These are phyloP conservation scores for Colletotrichum higginsianum DNA, from an alignment of 2,329 filamentous ascomycete species.

Conservation along the genomic window DNA sequence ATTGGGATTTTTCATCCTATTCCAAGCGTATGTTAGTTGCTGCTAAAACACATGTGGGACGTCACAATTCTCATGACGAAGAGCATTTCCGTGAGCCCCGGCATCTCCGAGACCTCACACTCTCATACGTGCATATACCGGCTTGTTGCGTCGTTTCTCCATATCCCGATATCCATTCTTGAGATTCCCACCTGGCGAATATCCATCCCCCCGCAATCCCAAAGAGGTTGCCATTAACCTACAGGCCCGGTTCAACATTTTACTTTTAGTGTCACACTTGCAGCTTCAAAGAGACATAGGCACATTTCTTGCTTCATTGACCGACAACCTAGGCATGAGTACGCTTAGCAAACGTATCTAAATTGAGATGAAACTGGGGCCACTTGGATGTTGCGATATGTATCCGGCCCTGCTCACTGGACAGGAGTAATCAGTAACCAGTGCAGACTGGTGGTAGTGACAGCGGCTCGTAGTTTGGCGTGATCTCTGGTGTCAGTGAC, in stretches of 20 bases:
- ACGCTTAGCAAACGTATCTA: background rate
- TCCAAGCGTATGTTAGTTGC: background rate
- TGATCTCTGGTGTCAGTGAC: too few relatives aligned
- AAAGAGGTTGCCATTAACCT: background rate
- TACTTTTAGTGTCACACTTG: background rate
- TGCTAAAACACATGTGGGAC: background rate
- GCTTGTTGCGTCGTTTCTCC: background rate
- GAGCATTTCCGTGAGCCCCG: slow-evolving; percentile 15
- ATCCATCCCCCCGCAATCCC: background rate
- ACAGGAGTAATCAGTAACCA: background rate
- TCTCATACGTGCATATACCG: too few relatives aligned
- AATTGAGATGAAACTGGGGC: background rate
- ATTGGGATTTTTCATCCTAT: slow-evolving; percentile 3
- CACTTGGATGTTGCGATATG: background rate
- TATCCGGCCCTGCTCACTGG: too few relatives aligned
- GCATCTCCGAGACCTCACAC: background rate
- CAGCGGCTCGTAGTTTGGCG: background rate
- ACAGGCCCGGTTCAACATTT: background rate
- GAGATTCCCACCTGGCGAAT: background rate
- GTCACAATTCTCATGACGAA: slow-evolving; percentile 30
- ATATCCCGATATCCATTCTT: background rate
- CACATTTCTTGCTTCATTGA: background rate
- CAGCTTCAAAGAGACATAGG: background rate
- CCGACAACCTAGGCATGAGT: background rate
- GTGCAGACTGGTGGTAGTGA: background rate